Conservation (phyloP, 768 basidiomycete genomes). For the Ramaria sp. region DNA sequence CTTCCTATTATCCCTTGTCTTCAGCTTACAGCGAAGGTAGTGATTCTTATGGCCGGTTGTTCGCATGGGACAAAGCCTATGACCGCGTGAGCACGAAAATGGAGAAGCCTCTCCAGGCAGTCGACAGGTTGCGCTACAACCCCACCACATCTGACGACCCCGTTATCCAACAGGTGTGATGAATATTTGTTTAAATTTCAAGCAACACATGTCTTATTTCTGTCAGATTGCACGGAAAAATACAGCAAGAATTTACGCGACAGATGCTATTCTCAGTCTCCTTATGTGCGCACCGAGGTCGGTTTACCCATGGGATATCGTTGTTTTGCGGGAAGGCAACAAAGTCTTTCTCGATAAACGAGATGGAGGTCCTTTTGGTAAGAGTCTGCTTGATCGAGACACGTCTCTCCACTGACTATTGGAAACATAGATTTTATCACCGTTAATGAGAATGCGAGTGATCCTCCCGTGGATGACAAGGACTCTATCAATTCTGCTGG, state of each 20-base stretch:
- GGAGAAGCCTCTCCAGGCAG: constrained; percentile 80
- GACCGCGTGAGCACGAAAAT: constrained; percentile 93
- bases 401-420: background rate
- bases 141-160: constrained; percentile 97
- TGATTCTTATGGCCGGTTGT: constrained; percentile 81
- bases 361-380: constrained; percentile 85
- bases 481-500: constrained; percentile 90
- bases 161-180: constrained; percentile 77
- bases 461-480: constrained; percentile 83
- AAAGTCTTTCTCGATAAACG: constrained; percentile 96
- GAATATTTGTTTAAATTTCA: constrained; percentile 3
- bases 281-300: constrained; percentile 95
- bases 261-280: constrained; percentile 88
- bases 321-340: constrained; percentile 87
- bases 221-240: constrained; percentile 66
- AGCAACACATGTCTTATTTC: constrained; percentile 1
- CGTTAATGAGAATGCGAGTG: constrained; percentile 96
- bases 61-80: constrained; percentile 87
- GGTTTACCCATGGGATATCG: constrained; percentile 98
- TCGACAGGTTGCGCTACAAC: constrained; percentile 95
- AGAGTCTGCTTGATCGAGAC: background rate
- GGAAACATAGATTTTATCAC: constrained; percentile 62
- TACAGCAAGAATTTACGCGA: constrained; percentile 82
- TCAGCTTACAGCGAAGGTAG: constrained; percentile 27
- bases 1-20: background rate